Conservation (phyloP, 129 eudicot genomes). For the Saposhnikovia divaricata region DNA sequence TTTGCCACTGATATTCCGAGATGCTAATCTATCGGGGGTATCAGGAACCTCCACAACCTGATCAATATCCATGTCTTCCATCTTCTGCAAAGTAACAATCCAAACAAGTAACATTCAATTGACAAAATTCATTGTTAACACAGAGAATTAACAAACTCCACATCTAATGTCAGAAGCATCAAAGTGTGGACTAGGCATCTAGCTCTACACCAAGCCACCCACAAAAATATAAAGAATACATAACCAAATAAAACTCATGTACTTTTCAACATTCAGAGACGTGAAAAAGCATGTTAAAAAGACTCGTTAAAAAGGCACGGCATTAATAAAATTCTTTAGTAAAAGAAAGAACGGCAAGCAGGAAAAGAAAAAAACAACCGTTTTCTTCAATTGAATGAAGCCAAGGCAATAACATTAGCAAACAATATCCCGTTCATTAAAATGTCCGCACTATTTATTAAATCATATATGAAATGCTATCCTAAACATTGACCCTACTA, state of each 20-base stretch:
- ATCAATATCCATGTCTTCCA: conserved; percentile 73
- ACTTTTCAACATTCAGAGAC: neutral
- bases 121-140: neutral
- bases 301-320: neutral
- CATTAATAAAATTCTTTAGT: too few species aligned
- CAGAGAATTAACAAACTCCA: neutral
- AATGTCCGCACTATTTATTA: neutral
- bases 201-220: neutral
- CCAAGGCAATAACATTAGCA: neutral
- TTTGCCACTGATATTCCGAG: conserved; percentile 10
- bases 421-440: neutral
- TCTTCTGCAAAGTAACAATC: conserved; percentile 31
- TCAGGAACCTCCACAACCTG: conserved; percentile 59
- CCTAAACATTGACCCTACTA: neutral
- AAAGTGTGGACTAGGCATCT: neutral
- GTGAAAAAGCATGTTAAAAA: neutral
- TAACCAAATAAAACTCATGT: neutral
- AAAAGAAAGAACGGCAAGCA: neutral
- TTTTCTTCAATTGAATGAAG: neutral
- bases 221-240: too few species aligned
- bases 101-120: neutral
- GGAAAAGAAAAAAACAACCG: neutral
- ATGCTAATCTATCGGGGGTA: conserved; percentile 55
- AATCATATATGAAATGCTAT: neutral
- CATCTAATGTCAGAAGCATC: neutral